Evolutionary conservation across 2,329 filamentous ascomycete species (phyloP).

Genomic region (Trichoderma atroviride): DNA sequence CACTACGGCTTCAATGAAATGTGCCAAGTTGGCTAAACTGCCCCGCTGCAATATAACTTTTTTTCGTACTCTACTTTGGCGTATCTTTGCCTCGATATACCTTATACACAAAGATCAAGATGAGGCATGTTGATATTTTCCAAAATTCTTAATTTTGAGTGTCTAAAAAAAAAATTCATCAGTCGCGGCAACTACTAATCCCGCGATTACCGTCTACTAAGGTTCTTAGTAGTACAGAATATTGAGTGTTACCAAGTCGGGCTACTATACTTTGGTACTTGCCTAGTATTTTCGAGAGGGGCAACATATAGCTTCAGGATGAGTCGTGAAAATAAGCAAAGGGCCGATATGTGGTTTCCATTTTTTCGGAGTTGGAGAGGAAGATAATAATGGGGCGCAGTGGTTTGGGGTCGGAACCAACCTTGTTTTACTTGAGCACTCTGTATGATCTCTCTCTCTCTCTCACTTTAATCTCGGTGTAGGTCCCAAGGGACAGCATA

Average conservation of each 20-base stretch:
- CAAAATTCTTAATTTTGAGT: too few relatives aligned
- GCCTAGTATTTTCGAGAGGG: not conserved
- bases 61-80: not conserved
- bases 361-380: not conserved
- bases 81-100: not conserved
- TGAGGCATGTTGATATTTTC: not conserved
- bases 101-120: not conserved
- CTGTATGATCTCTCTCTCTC: not conserved
- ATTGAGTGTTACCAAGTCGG: not conserved
- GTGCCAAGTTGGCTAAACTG: not conserved
- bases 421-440: not conserved
- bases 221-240: not conserved
- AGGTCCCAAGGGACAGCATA: not conserved
- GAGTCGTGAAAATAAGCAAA: not conserved
- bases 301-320: not conserved
- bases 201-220: not conserved
- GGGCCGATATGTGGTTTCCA: not conserved
- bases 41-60: not conserved
- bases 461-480: not conserved
- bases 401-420: not conserved
- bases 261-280: not conserved
- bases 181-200: not conserved
- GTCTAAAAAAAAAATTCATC: not conserved
- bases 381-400: not conserved
- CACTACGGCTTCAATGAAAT: not conserved